phyloP scores from a whole-genome alignment of 1,139 yeast species.

The Protomyces lactucae-debilis region DNA sequence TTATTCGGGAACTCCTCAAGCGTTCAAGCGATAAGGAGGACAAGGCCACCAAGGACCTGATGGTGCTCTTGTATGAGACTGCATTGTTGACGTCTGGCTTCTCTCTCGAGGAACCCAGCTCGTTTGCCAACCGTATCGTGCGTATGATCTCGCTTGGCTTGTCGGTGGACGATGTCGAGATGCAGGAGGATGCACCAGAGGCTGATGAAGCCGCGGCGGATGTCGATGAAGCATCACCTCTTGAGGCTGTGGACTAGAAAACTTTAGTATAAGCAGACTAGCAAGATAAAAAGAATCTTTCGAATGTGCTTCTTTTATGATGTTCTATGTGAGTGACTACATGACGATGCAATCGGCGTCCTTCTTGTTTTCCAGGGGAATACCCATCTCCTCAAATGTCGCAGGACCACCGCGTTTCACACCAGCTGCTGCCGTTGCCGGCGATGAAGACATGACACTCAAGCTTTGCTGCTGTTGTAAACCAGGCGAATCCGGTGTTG shows the following conservation, averaged over 20 bases:
- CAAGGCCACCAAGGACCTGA: slow-evolving; percentile 96
- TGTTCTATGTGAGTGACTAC: slow-evolving; percentile 30
- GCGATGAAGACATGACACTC: neutral
- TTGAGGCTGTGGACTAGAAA: slow-evolving; percentile 96
- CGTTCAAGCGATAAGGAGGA: slow-evolving; percentile 96
- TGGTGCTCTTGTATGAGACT: slow-evolving; percentile 93
- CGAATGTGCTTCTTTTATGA: neutral
- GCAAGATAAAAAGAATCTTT: neutral
- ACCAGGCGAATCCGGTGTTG: neutral
- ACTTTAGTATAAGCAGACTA: neutral
- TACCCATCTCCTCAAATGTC: slow-evolving; percentile 40
- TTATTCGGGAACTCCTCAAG: slow-evolving; percentile 89
- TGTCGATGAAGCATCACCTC: slow-evolving; percentile 62
- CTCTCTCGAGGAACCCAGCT: slow-evolving; percentile 96
- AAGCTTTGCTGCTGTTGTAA: neutral
- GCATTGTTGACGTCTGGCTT: slow-evolving; percentile 98
- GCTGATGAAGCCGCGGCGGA: slow-evolving; percentile 40
- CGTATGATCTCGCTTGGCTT: slow-evolving; percentile 96
- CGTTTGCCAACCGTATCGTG: slow-evolving; percentile 96
- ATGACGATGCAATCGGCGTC: slow-evolving; percentile 38
- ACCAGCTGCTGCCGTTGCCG: neutral
- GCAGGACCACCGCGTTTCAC: slow-evolving; percentile 39
- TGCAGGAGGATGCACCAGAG: slow-evolving; percentile 47
- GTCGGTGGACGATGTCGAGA: slow-evolving; percentile 90
- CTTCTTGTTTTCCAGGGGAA: slow-evolving; percentile 35